Percentiles rank a stretch among this genome's conserved stretches.
These are phyloP conservation scores for Tricholoma matsutake DNA, from an alignment of 768 basidiomycete species.

Conservation along the genomic window DNA sequence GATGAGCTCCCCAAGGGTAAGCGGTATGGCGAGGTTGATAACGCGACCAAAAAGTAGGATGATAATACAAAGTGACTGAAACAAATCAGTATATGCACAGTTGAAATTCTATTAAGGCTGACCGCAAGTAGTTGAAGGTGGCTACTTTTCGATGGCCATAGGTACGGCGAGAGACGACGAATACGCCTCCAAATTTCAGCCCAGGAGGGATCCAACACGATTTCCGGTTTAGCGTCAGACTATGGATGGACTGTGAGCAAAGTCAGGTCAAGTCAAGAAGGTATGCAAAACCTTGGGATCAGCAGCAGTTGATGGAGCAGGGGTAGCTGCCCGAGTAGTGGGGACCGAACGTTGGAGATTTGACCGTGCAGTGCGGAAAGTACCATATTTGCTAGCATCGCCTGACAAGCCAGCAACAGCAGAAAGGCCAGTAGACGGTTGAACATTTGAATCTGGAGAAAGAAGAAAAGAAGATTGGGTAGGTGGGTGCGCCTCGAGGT, in stretches of 20 bases:
- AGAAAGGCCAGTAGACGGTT: slow-evolving; percentile 50
- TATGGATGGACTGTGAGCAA: slow-evolving; percentile 17
- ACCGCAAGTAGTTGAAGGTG: slow-evolving; percentile 71
- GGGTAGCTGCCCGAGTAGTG: slow-evolving; percentile 51
- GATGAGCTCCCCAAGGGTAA: slow-evolving; percentile 67
- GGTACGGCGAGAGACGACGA: slow-evolving; percentile 66
- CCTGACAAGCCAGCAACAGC: slow-evolving; percentile 36
- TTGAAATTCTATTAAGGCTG: slow-evolving; percentile 20
- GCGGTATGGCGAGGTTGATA: slow-evolving; percentile 72
- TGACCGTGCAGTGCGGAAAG: slow-evolving; percentile 57
- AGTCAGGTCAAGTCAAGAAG: neutral
- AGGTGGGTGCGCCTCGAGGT: slow-evolving; percentile 35
- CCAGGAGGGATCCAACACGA: slow-evolving; percentile 67
- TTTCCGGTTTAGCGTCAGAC: slow-evolving; percentile 46
- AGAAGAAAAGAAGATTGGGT: slow-evolving; percentile 55
- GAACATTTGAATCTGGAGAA: slow-evolving; percentile 43
- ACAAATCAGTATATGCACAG: neutral
- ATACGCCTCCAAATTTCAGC: slow-evolving; percentile 64
- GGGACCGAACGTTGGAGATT: slow-evolving; percentile 49
- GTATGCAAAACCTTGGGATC: slow-evolving; percentile 34
- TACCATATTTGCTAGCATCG: slow-evolving; percentile 68
- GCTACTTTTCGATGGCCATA: slow-evolving; percentile 74
- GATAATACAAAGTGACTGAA: slow-evolving; percentile 61
- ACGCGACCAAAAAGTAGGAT: slow-evolving; percentile 72
- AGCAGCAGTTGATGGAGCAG: slow-evolving; percentile 38